Evolutionary conservation across 495 filamentous ascomycete genomes (phyloP).

Genomic region (Neurospora sp.): DNA sequence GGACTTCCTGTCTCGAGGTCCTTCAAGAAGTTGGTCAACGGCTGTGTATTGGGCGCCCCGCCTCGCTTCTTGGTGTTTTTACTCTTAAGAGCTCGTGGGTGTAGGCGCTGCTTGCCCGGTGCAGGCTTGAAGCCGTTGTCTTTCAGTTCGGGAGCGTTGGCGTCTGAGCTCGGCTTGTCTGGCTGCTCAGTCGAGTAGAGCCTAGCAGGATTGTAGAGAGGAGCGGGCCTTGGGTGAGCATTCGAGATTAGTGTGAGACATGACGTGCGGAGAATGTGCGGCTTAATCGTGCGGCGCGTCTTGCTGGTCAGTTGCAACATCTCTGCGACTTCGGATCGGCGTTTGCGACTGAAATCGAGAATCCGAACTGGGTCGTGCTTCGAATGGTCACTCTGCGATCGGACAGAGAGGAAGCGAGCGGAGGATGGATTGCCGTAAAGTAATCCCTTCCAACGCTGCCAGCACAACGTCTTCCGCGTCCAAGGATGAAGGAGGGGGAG

Average conservation of each 20-base stretch:
- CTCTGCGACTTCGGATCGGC: background rate
- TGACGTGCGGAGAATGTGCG: constrained; percentile 14
- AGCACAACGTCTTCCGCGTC: background rate
- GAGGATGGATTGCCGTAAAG: background rate
- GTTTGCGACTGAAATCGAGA: background rate
- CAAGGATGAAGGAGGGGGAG: background rate
- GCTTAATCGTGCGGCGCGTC: constrained; percentile 1
- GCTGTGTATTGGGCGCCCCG: background rate
- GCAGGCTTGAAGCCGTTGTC: background rate
- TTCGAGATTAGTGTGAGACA: constrained; percentile 10
- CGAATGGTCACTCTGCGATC: background rate
- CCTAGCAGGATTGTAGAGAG: constrained; percentile 2
- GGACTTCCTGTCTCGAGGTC: background rate
- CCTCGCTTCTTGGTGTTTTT: constrained; percentile 1
- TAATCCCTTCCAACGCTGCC: background rate
- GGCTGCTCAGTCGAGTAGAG: background rate
- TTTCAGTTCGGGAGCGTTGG: background rate
- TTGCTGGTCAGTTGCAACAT: constrained; percentile 13
- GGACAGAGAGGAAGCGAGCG: background rate
- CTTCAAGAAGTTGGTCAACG: background rate
- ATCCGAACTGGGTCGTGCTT: background rate
- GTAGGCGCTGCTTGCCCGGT: background rate
- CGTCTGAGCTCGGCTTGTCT: background rate
- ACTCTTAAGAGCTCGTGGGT: background rate
- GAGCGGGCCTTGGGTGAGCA: background rate